Base-by-base conservation (phyloP, 495 filamentous ascomycete species). In the Hypoxylon rickii region DNA sequence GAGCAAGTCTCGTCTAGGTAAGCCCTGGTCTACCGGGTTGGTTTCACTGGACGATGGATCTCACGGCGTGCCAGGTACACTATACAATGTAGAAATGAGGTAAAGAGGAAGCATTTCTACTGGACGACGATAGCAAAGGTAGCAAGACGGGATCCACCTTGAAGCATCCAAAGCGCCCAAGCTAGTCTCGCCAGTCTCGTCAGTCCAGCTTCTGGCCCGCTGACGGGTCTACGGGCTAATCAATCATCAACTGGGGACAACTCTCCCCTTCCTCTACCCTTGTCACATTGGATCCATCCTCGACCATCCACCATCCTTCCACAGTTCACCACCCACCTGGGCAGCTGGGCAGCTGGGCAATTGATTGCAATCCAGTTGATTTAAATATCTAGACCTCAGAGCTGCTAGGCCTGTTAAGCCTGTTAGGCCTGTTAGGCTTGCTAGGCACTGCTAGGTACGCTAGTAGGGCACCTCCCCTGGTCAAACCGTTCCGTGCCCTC, bases 401-500 rank as follows among this genome's bases (percentile, higher is more conserved):
- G n/a, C n/a, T n/a, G n/a, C n/a, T n/a, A n/a, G n/a, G n/a, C n/a
- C n/a, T n/a, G n/a, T n/a, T n/a, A n/a, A n/a, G n/a, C n/a, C n/a
- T n/a, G n/a, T n/a, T n/a, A n/a, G n/a, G n/a, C n/a, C n/a, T n/a
- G n/a, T n/a, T n/a, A n/a, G n/a, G n/a, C n/a, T n/a, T n/a, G n/a
- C n/a, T n/a, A 46, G 32, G 22, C 18, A 39, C 46, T 45, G 45
- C 34, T 29, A 58, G 36, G 36, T 21, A 50, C 63, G 44, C 53
- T 63, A 62, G 39, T 47, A 44, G 44, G 41, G 51, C 40, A 47
- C 38, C 52, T 10, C 49, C 52, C 59, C 59, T 63, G 48, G 44
- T 53, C 43, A 50, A 63, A 53, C 49, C 53, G 59, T 48, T 56
- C 58, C 58, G 58, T 62, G 52, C 58, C 57, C 69, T 70, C 67